Base-by-base conservation (phyloP, 768 basidiomycete genomes). In the Psilocybe subaeruginosa region DNA sequence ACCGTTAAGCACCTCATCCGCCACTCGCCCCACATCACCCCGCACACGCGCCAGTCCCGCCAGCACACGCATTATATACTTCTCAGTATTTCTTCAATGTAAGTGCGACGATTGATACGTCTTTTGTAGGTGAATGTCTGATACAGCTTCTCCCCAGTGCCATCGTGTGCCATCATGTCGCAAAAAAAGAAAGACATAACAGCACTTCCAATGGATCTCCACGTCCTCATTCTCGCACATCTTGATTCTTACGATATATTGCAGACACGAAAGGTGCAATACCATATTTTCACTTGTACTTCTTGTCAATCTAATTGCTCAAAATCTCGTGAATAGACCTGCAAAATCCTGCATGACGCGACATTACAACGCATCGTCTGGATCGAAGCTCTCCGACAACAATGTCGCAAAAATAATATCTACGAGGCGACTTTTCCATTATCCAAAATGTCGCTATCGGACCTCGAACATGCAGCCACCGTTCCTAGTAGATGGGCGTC, bases 381-480 rank as follows among this genome's bases (percentile, higher is more conserved):
- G 74, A 60, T 75, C 6, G 61, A 64, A 29, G 70, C 70, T 23
- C 57, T 73, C 1, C 66, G 66, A 3, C 66, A 62, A 39, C 56
- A 70, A 3, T 73, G 72, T 53, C 43, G 47, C 9, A 56, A 54
- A 17, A 61, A 69, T 43, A 59, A 63, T 16, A 58, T 71, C 9
- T 70, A 65, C 45, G 39, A 52, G 6, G 64, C 62, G 6, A 68
- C 73, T 1, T 75, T 68, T 54, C 69, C 72, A 2, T 35, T 72
- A 9, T 60, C 67, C 35, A 58, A 61, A 16, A 74, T 75, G 74
- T 54, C 71, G 8, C 56, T 65, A 14, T 45, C 39, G 16, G 69
- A 71, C 31, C 60, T 75, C 16, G 70, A 73, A 48, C 63, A 71
- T 43, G 70, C 73, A 23, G 68, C 69, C 3, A 65, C 70, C 7